These are phyloP conservation scores for Eucalyptus virginea DNA, from an alignment of 345 rosid species.

Conservation along the genomic window DNA sequence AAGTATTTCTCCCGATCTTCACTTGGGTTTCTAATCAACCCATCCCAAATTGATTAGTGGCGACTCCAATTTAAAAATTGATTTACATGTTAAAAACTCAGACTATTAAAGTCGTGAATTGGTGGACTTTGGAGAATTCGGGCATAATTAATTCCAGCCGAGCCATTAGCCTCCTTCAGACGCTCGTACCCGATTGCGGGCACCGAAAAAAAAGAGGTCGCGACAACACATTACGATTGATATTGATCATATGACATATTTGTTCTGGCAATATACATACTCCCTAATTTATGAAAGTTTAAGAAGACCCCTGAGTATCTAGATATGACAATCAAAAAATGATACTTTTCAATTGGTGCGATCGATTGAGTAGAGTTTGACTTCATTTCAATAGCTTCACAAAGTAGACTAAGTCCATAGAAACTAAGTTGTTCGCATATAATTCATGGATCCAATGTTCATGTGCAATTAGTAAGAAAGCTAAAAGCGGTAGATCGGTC, in stretches of 20 bases:
- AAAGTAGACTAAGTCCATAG: not conserved
- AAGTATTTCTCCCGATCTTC: no score
- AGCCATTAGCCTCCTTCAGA: no score
- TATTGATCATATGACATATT: slow-evolving; percentile 3
- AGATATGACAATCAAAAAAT: not conserved
- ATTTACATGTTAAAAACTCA: no score
- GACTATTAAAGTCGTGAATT: no score
- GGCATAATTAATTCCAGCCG: no score
- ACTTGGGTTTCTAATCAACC: no score
- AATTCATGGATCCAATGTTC: not conserved
- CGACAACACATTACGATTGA: not conserved
- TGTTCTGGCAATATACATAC: slow-evolving; percentile 39
- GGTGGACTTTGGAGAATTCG: no score
- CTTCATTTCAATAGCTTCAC: not conserved
- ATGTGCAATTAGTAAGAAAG: not conserved
- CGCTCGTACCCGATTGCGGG: no score
- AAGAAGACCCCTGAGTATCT: slow-evolving; percentile 41
- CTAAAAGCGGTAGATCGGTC: not conserved
- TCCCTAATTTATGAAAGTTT: slow-evolving; percentile 40
- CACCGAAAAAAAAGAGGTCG: no score
- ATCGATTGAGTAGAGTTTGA: not conserved
- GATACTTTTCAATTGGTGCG: not conserved
- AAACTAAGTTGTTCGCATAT: not conserved
- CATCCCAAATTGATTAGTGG: no score
- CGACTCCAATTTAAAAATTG: no score